Evolutionary conservation across 768 basidiomycete genomes (phyloP), one percentile per base, ranked within the genome.

Genomic region (Hygrophoropsis aurantiaca): DNA sequence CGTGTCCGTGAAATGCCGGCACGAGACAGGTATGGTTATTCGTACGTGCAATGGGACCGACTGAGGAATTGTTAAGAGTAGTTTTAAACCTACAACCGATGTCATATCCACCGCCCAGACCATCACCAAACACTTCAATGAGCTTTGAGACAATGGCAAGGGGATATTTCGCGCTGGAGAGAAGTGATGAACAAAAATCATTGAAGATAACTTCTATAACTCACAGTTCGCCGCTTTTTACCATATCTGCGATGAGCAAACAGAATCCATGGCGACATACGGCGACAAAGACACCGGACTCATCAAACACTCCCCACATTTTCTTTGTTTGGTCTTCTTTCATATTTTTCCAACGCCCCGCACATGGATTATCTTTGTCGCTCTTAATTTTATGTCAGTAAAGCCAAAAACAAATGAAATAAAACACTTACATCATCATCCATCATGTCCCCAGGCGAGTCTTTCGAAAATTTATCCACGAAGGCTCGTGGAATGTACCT

Each of bases 81-180:
- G 33, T 50, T 20, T 47, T 34, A 40, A 64, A 63, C 20, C 45
- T 47, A 44, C 68, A 69, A 3, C 60, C 57, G 19, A 68, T 67
- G 36, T 69, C 63, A 37, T 60, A 67, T 2, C 66, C 66, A 16
- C 32, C 32, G 10, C 11, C n/a, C n/a, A n/a, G n/a, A n/a, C n/a
- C n/a, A n/a, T n/a, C n/a, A n/a, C n/a, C n/a, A n/a, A n/a, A n/a
- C 32, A 10, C 10, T 34, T 34, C n/a, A 16, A 34, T 10, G 32
- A 34, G 10, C 32, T 34, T n/a, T 34, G 10, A 10, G 11, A 34
- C 32, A 10, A 34, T n/a, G 11, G 32, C 32, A 10, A 34, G 16
- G 16, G 32, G 32, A 16, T 34, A 34, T 34, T 34, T 34, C n/a
- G 32, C 32, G 11, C 32, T 34, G 16, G 11, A 34, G 32, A n/a